Evolutionary conservation across 1,139 yeast genomes (phyloP), one percentile per base, ranked within the genome.

Genomic region (Zhuliangozyma blackwelliae): DNA sequence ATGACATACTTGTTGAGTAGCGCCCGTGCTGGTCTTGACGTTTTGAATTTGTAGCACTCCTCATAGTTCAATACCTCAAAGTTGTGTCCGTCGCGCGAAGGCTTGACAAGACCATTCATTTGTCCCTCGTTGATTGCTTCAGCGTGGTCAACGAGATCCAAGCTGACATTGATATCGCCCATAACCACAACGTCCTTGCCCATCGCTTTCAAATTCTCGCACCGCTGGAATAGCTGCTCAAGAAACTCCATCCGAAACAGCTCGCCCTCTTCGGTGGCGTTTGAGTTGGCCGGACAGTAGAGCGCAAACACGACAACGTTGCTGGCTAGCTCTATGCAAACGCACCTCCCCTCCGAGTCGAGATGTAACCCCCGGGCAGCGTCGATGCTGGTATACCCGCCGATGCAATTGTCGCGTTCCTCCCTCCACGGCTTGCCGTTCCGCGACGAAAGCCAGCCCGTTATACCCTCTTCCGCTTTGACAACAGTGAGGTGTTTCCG

Each of bases 271-370:
- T 79, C 89, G 0, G 88, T 75, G 0, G 63, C 68, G 60, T 65
- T 64, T 0, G 97, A 86, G 52, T 89, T 88, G 1, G 97, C 97
- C 0, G 97, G 97, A 52, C 97, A 90, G 53, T 92, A 92, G 2
- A 88, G 72, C 1, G 90, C 79, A 38, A 92, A 77, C 0, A 92
- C 58, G 2, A 84, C 85, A 2, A 80, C 59, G 44, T 76, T 72
- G 41, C 59, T 66, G 1, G 80, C 82, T 23, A 90, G 54, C 52
- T 92, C 97, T 1, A 90, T 61, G 8, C 86, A 72, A 4, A 88
- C 72, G 41, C 87, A 76, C 35, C 98, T 65, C 1, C 97, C 98
- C 52, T 92, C 94, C n/a, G 75, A 56, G 52, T 92, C 98, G 2
- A 92, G 50, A 8, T 65, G 60, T 7, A 66, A 45, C 0, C 77